These are phyloP conservation scores for Drechslerella stenobrocha DNA, from an alignment of 2,329 filamentous ascomycete genomes.

Conservation along the genomic window DNA sequence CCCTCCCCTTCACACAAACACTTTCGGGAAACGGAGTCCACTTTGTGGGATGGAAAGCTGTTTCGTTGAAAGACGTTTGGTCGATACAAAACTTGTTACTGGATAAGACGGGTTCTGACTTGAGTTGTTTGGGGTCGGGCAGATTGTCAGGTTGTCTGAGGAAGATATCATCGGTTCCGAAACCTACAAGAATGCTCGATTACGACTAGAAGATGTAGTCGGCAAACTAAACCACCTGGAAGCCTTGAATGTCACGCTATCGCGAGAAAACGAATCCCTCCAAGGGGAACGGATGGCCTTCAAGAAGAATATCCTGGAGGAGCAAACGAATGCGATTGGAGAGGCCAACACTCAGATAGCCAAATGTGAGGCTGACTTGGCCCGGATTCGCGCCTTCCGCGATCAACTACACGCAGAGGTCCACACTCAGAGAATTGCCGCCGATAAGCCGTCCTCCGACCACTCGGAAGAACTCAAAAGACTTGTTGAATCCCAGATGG, in stretches of 20 bases:
- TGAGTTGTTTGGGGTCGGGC: constrained; percentile 53
- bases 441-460: constrained; percentile 73
- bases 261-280: constrained; percentile 80
- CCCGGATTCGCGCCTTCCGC: constrained; percentile 77
- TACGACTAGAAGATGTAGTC: constrained; percentile 88
- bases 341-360: constrained; percentile 83
- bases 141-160: constrained; percentile 75
- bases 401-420: constrained; percentile 86
- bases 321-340: constrained; percentile 70
- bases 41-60: constrained; percentile 48
- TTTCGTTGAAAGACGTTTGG: constrained; percentile 20
- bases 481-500: constrained; percentile 74
- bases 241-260: constrained; percentile 79
- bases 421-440: constrained; percentile 73
- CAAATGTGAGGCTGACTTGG: constrained; percentile 78
- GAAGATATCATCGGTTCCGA: constrained; percentile 93
- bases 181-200: constrained; percentile 87
- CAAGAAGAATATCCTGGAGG: constrained; percentile 76
- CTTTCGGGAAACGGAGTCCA: constrained; percentile 44
- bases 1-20: constrained; percentile 43
- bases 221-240: constrained; percentile 90
- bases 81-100: constrained; percentile 27
- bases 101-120: constrained; percentile 47
- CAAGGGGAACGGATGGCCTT: constrained; percentile 83
- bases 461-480: constrained; percentile 72